Conservation (phyloP, 2,329 filamentous ascomycete species). For the Trematosphaeria pertusa region DNA sequence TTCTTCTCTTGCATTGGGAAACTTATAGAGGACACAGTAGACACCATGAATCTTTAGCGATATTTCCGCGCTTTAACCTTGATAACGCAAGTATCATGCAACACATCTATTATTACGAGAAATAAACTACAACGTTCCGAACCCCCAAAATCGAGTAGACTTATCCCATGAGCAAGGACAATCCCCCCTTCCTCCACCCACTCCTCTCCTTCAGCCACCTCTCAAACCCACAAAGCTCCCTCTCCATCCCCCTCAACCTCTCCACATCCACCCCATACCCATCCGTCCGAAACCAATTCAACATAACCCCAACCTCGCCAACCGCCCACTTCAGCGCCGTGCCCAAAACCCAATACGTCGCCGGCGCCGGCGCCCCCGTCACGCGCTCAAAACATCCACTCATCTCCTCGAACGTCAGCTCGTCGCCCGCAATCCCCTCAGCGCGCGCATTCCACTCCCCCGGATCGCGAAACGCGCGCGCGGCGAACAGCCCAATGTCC, state of each 20-base stretch:
- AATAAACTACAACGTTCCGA: too few species aligned
- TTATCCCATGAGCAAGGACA: too few species aligned
- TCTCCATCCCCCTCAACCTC: constrained; percentile 52
- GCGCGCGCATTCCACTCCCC: constrained; percentile 53
- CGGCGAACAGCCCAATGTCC: constrained; percentile 62
- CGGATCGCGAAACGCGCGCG: constrained; percentile 56
- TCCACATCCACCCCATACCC: constrained; percentile 57
- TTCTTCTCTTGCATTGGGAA: too few species aligned
- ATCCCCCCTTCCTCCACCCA: constrained; percentile 48
- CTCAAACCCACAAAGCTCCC: constrained; percentile 56
- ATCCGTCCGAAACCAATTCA: constrained; percentile 58
- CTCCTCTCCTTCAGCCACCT: constrained; percentile 59
- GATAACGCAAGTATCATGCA: too few species aligned
- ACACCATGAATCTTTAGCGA: too few species aligned
- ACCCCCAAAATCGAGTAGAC: too few species aligned
- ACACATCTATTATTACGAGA: too few species aligned
- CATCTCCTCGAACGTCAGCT: constrained; percentile 57
- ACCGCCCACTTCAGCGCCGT: constrained; percentile 50
- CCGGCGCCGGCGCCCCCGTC: constrained; percentile 54
- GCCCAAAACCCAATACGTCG: constrained; percentile 52
- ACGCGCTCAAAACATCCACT: constrained; percentile 54
- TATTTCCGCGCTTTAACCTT: too few species aligned
- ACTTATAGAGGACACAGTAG: too few species aligned
- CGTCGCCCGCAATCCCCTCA: constrained; percentile 61
- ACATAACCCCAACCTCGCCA: constrained; percentile 56